Percentiles rank a stretch among this genome's conserved stretches.
phyloP scores from a whole-genome alignment of 2,329 filamentous ascomycete species.

The Colletotrichum sp. region DNA sequence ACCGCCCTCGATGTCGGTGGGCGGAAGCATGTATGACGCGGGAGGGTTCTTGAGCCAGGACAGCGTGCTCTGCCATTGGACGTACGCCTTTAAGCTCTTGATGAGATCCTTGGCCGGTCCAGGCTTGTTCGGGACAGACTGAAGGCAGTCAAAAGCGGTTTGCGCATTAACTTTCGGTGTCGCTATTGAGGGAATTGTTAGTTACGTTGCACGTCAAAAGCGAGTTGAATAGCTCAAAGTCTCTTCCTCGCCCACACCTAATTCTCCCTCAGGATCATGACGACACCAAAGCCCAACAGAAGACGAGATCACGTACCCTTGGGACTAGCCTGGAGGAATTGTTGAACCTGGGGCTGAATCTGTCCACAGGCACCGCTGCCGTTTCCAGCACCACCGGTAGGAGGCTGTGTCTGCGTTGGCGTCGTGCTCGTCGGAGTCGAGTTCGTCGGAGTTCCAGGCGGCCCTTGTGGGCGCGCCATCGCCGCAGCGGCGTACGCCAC shows the following conservation, averaged over 20 bases:
- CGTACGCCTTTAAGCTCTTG: conserved; percentile 42
- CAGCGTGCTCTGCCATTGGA: conserved; percentile 53
- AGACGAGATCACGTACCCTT: background rate
- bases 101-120: conserved; percentile 38
- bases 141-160: conserved; percentile 40
- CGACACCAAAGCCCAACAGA: background rate
- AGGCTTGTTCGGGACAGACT: conserved; percentile 41
- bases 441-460: background rate
- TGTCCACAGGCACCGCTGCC: conserved; percentile 1
- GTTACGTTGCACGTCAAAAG: background rate
- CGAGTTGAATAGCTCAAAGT: background rate
- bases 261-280: background rate
- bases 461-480: conserved; percentile 7
- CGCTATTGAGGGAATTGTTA: conserved; percentile 20
- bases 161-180: conserved; percentile 37
- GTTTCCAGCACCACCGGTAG: background rate
- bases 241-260: background rate
- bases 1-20: conserved; percentile 50
- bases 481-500: conserved; percentile 11
- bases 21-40: conserved; percentile 50
- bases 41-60: conserved; percentile 58
- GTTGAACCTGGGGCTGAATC: background rate
- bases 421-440: background rate
- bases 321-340: background rate
- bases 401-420: background rate